Evolutionary conservation across 2,329 filamentous ascomycete species (phyloP).

Genomic region (Aspergillus brunneoviolaceus): DNA sequence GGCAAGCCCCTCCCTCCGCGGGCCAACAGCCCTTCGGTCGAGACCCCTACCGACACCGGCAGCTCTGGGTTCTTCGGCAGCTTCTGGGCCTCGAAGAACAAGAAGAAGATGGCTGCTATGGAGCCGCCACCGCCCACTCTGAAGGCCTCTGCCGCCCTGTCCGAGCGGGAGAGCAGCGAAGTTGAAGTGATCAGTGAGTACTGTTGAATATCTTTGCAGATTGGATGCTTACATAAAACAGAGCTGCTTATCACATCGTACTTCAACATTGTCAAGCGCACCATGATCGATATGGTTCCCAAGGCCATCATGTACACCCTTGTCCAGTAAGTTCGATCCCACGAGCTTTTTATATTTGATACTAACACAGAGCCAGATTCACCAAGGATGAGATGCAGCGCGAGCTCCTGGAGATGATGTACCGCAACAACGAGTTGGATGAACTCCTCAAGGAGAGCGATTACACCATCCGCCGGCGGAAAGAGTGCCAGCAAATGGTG

Average conservation of each 20-base stretch:
- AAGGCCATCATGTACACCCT: constrained; percentile 98
- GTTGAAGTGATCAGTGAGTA: constrained; percentile 95
- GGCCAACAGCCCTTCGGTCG: constrained; percentile 72
- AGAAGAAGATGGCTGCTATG: constrained; percentile 99
- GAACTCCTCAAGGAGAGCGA: constrained; percentile 97
- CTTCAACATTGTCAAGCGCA: constrained; percentile 96
- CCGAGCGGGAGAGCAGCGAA: constrained; percentile 90
- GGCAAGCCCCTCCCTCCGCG: constrained; percentile 88
- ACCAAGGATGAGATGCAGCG: constrained; percentile 99
- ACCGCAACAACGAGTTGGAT: constrained; percentile 84
- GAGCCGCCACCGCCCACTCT: constrained; percentile 88
- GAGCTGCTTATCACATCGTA: constrained; percentile 95
- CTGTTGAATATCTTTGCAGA: too few relatives aligned
- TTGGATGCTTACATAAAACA: constrained; percentile 38
- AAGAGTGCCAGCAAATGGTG: constrained; percentile 99
- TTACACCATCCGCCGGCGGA: constrained; percentile 89
- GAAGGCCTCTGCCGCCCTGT: constrained; percentile 90
- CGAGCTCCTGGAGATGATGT: constrained; percentile 96
- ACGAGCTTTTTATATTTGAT: not conserved
- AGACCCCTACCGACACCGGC: constrained; percentile 50
- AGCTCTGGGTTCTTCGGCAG: constrained; percentile 90
- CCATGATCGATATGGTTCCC: constrained; percentile 99
- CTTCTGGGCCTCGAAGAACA: constrained; percentile 99
- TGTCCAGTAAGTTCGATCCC: constrained; percentile 69
- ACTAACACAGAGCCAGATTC: constrained; percentile 55